Evolutionary conservation across 139 green algal species (phyloP).

Genomic region (Deuterostichococcus epilithicus): DNA sequence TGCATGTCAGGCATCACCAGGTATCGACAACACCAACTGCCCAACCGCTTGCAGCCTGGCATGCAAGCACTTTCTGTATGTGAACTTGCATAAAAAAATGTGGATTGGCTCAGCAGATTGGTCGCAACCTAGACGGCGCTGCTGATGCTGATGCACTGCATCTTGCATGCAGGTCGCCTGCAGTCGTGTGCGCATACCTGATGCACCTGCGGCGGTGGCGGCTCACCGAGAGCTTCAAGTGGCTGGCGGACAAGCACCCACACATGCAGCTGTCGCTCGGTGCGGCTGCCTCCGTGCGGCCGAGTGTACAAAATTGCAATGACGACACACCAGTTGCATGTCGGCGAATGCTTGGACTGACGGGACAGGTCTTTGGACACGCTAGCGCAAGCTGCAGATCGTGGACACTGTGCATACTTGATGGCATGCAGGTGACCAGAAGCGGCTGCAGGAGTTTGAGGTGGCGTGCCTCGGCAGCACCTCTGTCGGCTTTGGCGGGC

Average conservation of each 20-base stretch:
- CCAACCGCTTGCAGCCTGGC: too few relatives aligned
- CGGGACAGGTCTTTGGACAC: too few relatives aligned
- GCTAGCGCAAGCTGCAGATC: too few relatives aligned
- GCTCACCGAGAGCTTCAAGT: constrained; percentile 73
- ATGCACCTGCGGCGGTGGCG: constrained; percentile 74
- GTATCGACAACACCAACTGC: constrained; percentile 24
- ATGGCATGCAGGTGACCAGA: constrained; percentile 39
- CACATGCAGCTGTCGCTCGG: constrained; percentile 45
- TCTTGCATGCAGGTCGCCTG: constrained; percentile 27
- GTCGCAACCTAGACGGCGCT: neutral
- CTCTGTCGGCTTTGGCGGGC: constrained; percentile 30
- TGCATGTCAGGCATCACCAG: constrained; percentile 71
- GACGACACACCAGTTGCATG: too few relatives aligned
- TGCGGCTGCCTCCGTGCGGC: constrained; percentile 15
- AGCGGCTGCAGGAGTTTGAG: constrained; percentile 56
- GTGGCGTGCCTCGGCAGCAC: constrained; percentile 42
- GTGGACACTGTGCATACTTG: neutral
- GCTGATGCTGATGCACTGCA: neutral
- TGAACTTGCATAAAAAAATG: neutral
- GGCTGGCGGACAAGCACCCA: constrained; percentile 69
- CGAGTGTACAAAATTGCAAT: too few relatives aligned
- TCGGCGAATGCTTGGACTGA: too few relatives aligned
- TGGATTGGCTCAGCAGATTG: neutral
- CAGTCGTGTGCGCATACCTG: constrained; percentile 71
- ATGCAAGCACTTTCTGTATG: too few relatives aligned